Percentiles rank a stretch among this genome's conserved stretches.
These are phyloP conservation scores for Citrus sp. DNA, from an alignment of 345 rosid species.

Conservation along the genomic window DNA sequence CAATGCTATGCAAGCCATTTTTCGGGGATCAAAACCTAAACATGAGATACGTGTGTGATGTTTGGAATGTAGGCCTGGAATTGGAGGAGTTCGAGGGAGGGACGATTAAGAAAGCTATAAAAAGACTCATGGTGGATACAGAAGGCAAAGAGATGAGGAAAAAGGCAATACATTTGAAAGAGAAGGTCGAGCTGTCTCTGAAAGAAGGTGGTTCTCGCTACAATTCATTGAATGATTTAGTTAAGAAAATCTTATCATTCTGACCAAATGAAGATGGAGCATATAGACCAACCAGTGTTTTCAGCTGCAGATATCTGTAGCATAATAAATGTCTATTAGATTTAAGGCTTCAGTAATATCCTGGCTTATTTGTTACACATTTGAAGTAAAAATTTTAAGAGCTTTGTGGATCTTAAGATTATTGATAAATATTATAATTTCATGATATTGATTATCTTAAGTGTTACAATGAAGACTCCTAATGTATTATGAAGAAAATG, in stretches of 20 bases:
- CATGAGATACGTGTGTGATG: slow-evolving; percentile 16
- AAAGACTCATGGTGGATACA: slow-evolving; percentile 21
- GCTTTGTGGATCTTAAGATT: not conserved
- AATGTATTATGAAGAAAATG: no score
- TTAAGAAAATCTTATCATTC: slow-evolving; percentile 10
- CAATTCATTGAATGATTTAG: slow-evolving; percentile 20
- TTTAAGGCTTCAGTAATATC: not conserved
- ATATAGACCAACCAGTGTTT: not conserved
- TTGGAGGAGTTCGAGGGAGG: slow-evolving; percentile 14
- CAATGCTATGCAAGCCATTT: slow-evolving; percentile 22
- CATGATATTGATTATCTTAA: not conserved
- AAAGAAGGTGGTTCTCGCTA: slow-evolving; percentile 17
- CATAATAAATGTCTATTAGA: not conserved
- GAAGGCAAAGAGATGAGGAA: slow-evolving; percentile 18
- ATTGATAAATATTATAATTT: not conserved
- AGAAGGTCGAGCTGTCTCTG: slow-evolving; percentile 1
- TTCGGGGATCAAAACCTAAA: slow-evolving; percentile 24
- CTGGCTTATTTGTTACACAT: not conserved
- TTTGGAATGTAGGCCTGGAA: slow-evolving; percentile 23
- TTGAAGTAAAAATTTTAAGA: not conserved
- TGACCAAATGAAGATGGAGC: not conserved
- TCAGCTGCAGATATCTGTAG: not conserved
- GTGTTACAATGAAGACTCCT: not conserved
- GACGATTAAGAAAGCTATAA: slow-evolving; percentile 17
- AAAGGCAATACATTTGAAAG: slow-evolving; percentile 17